Evolutionary conservation across 116 monocot species (phyloP).

Genomic region (Cymodocea nodosa): DNA sequence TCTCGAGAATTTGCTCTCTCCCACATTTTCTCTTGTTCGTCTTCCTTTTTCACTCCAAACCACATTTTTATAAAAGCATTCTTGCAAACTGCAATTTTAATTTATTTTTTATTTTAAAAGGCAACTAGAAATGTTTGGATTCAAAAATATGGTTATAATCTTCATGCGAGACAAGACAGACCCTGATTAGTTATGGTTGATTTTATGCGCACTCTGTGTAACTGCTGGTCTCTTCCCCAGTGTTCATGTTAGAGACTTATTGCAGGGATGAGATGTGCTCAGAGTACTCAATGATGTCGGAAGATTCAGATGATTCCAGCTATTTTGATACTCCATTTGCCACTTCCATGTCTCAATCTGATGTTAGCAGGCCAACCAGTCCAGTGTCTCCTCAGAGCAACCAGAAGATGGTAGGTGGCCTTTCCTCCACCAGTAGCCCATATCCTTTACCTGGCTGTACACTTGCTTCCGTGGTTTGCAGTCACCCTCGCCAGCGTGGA

Average conservation of each 20-base stretch:
- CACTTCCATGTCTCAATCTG: conserved; percentile 12
- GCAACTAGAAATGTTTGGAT: too few species aligned
- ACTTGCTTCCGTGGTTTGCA: conserved; percentile 42
- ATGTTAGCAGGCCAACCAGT: conserved; percentile 38
- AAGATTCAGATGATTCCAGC: conserved; percentile 62
- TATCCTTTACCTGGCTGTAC: conserved; percentile 31
- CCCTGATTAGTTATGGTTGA: too few species aligned
- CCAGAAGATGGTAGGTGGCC: conserved; percentile 21
- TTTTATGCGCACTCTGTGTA: neutral
- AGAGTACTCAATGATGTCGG: conserved; percentile 70
- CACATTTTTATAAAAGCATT: too few species aligned
- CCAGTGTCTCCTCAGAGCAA: conserved; percentile 66
- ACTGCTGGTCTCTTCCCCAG: neutral
- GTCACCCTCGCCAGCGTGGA: conserved; percentile 38
- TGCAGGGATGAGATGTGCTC: conserved; percentile 59
- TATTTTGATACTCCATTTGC: conserved; percentile 30
- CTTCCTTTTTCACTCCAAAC: too few species aligned
- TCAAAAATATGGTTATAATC: too few species aligned
- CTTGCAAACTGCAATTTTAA: too few species aligned
- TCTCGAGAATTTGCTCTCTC: too few species aligned
- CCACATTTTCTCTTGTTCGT: too few species aligned
- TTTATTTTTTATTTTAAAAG: too few species aligned
- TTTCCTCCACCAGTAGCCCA: conserved; percentile 12
- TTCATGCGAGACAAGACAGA: too few species aligned
- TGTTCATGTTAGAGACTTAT: neutral